Conservation (phyloP, 75 land plant species). For the Chamaecyparis obtusa region DNA sequence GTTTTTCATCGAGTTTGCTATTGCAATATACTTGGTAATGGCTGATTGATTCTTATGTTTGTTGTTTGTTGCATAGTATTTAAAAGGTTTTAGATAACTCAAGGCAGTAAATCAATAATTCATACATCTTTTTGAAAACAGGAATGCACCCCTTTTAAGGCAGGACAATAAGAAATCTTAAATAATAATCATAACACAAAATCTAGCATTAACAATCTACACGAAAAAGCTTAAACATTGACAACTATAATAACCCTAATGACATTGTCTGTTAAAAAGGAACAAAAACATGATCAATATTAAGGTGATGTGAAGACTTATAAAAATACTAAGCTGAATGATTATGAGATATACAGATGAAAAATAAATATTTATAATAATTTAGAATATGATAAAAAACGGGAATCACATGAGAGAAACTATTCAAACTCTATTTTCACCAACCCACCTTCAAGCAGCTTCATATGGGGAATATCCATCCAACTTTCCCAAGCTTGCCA, state of each 20-base stretch:
- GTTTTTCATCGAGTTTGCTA: not conserved
- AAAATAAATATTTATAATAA: too few species aligned
- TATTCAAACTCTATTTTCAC: too few species aligned
- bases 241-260: not conserved
- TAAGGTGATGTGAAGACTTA: not conserved
- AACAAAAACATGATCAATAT: too few species aligned
- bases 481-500: too few species aligned
- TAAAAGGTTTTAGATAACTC: not conserved
- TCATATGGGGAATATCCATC: too few species aligned
- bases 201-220: not conserved
- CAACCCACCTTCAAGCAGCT: too few species aligned
- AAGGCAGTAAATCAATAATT: not conserved
- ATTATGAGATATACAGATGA: too few species aligned
- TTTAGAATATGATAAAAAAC: too few species aligned
- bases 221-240: not conserved
- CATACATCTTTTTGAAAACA: not conserved
- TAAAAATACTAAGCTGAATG: too few species aligned
- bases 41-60: not conserved
- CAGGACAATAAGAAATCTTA: not conserved
- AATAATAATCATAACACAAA: not conserved
- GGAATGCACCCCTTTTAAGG: not conserved
- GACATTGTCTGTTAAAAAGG: not conserved
- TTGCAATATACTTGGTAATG: not conserved
- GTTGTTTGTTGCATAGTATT: not conserved
- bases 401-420: too few species aligned